phyloP scores from a whole-genome alignment of 495 filamentous ascomycete genomes.

The Penicillium egyptiacum region DNA sequence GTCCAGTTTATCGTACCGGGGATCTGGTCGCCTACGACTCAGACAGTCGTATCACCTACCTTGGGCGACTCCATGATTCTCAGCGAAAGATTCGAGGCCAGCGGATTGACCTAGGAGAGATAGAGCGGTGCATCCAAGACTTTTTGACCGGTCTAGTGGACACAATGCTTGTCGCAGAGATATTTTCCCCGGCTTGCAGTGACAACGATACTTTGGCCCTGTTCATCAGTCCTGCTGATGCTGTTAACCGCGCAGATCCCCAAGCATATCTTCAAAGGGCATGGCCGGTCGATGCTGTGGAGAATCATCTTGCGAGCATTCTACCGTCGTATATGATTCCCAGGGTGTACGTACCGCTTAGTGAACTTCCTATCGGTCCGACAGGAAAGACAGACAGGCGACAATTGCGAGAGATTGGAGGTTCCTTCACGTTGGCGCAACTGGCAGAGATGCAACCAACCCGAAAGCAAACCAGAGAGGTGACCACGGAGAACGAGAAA shows the following conservation, averaged over 20 bases:
- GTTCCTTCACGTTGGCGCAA: not conserved
- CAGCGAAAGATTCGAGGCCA: conserved; percentile 3
- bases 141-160: not conserved
- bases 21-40: not conserved
- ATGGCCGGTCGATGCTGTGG: not conserved
- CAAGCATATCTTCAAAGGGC: not conserved
- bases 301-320: not conserved
- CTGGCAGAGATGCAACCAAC: not conserved
- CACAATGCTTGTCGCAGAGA: not conserved
- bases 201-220: not conserved
- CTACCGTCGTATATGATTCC: conserved; percentile 1
- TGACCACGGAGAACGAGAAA: not conserved
- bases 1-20: not conserved
- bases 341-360: not conserved
- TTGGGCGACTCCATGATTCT: not conserved
- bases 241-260: not conserved
- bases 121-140: not conserved
- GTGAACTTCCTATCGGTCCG: not conserved
- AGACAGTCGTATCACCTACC: not conserved
- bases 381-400: not conserved
- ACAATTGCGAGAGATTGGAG: not conserved
- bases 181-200: not conserved
- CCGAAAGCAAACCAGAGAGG: not conserved
- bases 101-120: not conserved
- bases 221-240: not conserved